Conservation (phyloP, 371 early-diverging fungal species). For the Mucor mucedo region DNA sequence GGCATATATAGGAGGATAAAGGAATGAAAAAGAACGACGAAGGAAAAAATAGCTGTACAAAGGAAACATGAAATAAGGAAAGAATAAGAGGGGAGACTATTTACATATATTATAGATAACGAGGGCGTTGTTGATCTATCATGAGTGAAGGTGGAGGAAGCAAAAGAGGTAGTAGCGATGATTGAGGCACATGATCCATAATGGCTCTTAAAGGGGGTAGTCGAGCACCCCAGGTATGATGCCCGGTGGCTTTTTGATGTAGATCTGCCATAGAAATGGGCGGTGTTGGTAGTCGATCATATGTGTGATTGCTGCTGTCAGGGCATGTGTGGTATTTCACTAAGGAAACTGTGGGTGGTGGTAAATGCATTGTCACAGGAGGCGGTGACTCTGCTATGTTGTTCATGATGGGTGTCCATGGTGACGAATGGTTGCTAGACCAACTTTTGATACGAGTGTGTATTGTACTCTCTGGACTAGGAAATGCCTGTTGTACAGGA, state of each 20-base stretch:
- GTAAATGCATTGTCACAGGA: conserved; percentile 1
- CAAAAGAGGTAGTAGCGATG: conserved; percentile 10
- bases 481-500: conserved; percentile 8
- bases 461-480: conserved; percentile 27
- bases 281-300: conserved; percentile 15
- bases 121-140: conserved; percentile 53
- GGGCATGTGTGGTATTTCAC: conserved; percentile 21
- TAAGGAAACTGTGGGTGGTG: conserved; percentile 8
- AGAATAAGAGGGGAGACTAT: neutral
- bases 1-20: neutral
- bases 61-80: neutral
- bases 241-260: conserved; percentile 19
- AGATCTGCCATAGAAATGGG: conserved; percentile 6
- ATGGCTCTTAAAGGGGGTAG: conserved; percentile 33
- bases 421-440: neutral
- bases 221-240: conserved; percentile 13
- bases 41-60: neutral
- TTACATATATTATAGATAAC: neutral
- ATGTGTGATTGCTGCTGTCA: neutral
- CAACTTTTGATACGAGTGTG: neutral
- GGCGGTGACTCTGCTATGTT: conserved; percentile 6
- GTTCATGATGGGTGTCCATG: neutral
- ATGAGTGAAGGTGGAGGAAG: conserved; percentile 9
- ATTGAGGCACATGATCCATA: conserved; percentile 21
- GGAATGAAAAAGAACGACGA: neutral